Evolutionary conservation across 179 eudicot genomes (phyloP).

Genomic region (Spinacia oleracea): DNA sequence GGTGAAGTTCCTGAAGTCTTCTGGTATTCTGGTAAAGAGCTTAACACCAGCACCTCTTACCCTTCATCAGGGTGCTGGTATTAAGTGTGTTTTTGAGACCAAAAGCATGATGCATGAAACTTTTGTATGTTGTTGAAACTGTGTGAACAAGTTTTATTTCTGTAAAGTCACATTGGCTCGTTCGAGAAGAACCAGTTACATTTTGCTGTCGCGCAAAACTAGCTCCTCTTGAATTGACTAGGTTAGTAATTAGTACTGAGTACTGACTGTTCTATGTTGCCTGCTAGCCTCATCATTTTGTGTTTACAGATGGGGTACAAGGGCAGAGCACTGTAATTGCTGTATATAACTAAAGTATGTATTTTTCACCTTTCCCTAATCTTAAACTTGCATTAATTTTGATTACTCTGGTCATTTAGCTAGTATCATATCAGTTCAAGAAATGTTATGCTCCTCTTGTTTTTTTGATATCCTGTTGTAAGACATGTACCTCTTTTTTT

Average conservation of each 20-base stretch:
- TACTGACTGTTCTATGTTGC: not conserved
- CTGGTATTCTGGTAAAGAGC: no score
- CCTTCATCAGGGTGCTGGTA: no score
- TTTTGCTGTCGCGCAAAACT: not conserved
- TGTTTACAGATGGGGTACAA: conserved; percentile 7
- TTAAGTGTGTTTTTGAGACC: not conserved
- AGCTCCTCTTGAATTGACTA: not conserved
- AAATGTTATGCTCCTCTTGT: no score
- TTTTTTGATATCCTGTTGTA: no score
- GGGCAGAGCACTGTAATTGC: conserved; percentile 4
- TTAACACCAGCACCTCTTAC: no score
- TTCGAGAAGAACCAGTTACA: not conserved
- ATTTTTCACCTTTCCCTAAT: not conserved
- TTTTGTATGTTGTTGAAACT: not conserved
- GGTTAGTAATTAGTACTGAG: not conserved
- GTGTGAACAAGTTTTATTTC: not conserved
- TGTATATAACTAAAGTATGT: not conserved
- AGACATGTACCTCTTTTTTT: no score
- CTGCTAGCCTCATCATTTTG: conserved; percentile 14
- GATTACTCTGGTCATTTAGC: no score
- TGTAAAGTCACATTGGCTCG: not conserved
- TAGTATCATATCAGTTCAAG: no score
- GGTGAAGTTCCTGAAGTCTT: conserved; percentile 8
- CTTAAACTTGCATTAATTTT: not conserved
- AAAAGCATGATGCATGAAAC: not conserved